Conservation (phyloP, 495 filamentous ascomycete genomes). For the Astrocystis sublimbata region DNA sequence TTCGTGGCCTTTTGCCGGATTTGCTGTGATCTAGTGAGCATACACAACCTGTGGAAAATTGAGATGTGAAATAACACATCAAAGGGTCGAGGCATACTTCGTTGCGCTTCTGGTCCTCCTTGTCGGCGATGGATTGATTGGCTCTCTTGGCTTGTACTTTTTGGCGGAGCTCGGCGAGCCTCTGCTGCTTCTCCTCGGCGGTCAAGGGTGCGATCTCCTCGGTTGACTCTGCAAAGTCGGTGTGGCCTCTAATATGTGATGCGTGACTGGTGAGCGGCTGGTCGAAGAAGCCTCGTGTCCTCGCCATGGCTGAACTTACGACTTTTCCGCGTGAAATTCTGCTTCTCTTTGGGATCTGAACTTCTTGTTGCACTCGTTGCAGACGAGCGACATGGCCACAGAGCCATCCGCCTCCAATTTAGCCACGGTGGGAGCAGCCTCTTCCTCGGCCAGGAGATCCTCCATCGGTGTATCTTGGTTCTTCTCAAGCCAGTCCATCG, state of each 20-base stretch:
- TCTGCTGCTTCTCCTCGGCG: conserved; percentile 83
- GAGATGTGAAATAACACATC: neutral
- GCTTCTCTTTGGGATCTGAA: conserved; percentile 79
- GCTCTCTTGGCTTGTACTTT: conserved; percentile 74
- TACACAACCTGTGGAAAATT: neutral
- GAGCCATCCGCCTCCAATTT: conserved; percentile 63
- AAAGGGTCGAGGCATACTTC: conserved; percentile 58
- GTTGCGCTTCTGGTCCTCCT: conserved; percentile 83
- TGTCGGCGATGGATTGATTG: conserved; percentile 69
- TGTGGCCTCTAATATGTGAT: conserved; percentile 61
- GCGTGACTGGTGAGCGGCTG: conserved; percentile 3
- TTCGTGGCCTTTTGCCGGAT: conserved; percentile 82
- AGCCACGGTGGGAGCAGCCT: conserved; percentile 49
- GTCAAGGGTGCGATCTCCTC: conserved; percentile 89
- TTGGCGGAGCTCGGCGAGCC: conserved; percentile 70
- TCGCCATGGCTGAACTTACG: conserved; percentile 49
- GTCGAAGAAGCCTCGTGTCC: neutral
- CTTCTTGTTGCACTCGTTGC: conserved; percentile 91
- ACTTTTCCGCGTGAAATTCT: conserved; percentile 87
- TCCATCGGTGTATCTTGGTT: conserved; percentile 57
- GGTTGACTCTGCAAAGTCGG: conserved; percentile 90
- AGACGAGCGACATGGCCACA: conserved; percentile 58
- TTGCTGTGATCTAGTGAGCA: conserved; percentile 54
- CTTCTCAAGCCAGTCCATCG: conserved; percentile 89
- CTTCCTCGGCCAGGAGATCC: conserved; percentile 53